A percentile compares a stretch with the other conserved stretches of the same genome.
phyloP scores from a whole-genome alignment of 1,139 yeast genomes.

The Taphrina sp. region DNA sequence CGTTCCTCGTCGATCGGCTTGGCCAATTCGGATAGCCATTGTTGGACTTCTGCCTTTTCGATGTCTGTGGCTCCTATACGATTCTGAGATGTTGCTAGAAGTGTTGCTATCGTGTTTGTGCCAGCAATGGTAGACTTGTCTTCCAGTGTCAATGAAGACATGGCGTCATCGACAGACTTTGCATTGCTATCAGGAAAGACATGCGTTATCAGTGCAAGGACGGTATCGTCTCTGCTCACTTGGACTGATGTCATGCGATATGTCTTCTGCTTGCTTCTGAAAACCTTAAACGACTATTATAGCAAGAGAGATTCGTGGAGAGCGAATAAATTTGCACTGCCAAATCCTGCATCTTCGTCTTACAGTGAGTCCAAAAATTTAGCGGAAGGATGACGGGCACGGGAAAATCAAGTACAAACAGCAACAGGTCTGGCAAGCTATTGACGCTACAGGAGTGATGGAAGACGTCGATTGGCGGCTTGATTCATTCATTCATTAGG shows the following conservation, averaged over 20 bases:
- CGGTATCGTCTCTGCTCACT: not conserved
- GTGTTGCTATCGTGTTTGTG: slow-evolving; percentile 34
- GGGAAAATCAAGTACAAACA: too few relatives aligned
- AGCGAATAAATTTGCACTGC: too few relatives aligned
- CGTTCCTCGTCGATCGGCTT: slow-evolving; percentile 58
- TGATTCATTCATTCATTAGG: too few relatives aligned
- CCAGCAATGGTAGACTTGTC: slow-evolving; percentile 34
- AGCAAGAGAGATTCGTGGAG: too few relatives aligned
- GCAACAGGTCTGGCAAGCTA: too few relatives aligned
- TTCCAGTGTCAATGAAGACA: slow-evolving; percentile 20
- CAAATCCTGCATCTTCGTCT: too few relatives aligned
- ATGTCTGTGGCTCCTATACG: slow-evolving; percentile 38
- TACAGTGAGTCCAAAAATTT: too few relatives aligned
- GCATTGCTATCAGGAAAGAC: not conserved
- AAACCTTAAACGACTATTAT: too few relatives aligned
- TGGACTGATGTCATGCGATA: slow-evolving; percentile 5
- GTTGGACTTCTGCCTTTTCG: slow-evolving; percentile 70
- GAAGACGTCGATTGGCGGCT: too few relatives aligned
- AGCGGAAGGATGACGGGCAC: too few relatives aligned
- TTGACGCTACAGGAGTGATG: too few relatives aligned
- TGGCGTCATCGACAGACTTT: slow-evolving; percentile 5
- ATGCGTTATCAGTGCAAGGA: slow-evolving; percentile 7
- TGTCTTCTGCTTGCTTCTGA: too few relatives aligned
- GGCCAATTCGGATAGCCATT: slow-evolving; percentile 71
- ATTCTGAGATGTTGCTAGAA: slow-evolving; percentile 11